These are phyloP conservation scores for Coemansia sp. DNA, from an alignment of 192 early-diverging fungal species.

Conservation along the genomic window DNA sequence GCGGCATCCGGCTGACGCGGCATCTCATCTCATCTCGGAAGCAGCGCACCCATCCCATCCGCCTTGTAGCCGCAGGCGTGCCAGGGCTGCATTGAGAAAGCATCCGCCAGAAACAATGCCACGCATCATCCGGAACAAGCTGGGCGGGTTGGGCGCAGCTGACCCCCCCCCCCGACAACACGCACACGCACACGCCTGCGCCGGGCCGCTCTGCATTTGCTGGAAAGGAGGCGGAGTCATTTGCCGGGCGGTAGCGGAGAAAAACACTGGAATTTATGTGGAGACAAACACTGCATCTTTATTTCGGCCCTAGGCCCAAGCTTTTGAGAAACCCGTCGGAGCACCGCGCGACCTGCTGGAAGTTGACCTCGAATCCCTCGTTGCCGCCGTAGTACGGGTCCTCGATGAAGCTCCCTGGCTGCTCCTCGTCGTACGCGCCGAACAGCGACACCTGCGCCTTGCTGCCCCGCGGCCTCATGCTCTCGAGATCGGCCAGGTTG, in stretches of 20 bases:
- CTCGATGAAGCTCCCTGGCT: slow-evolving; percentile 25
- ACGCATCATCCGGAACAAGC: too few species aligned
- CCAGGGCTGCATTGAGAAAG: too few species aligned
- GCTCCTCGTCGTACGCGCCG: slow-evolving; percentile 30
- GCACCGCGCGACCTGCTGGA: slow-evolving; percentile 45
- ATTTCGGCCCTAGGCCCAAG: slow-evolving; percentile 6
- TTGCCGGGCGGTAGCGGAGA: too few species aligned
- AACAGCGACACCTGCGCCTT: slow-evolving; percentile 41
- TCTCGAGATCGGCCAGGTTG: slow-evolving; percentile 65
- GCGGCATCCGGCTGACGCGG: too few species aligned
- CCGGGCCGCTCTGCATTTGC: too few species aligned
- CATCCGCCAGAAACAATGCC: slow-evolving; percentile 1
- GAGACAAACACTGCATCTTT: neutral
- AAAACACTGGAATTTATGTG: neutral
- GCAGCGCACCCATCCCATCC: neutral
- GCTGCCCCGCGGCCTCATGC: slow-evolving; percentile 38
- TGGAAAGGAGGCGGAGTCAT: too few species aligned
- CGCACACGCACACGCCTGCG: too few species aligned
- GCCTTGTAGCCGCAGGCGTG: too few species aligned
- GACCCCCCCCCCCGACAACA: too few species aligned
- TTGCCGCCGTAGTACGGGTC: slow-evolving; percentile 54
- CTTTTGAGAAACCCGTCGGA: slow-evolving; percentile 36
- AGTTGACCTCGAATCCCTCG: slow-evolving; percentile 47
- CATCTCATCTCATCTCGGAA: neutral
- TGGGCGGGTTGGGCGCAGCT: too few species aligned